Percentiles rank a stretch among this genome's conserved stretches.
Evolutionary conservation across 2,329 filamentous ascomycete species (phyloP).

Genomic region (Eutypa lata): DNA sequence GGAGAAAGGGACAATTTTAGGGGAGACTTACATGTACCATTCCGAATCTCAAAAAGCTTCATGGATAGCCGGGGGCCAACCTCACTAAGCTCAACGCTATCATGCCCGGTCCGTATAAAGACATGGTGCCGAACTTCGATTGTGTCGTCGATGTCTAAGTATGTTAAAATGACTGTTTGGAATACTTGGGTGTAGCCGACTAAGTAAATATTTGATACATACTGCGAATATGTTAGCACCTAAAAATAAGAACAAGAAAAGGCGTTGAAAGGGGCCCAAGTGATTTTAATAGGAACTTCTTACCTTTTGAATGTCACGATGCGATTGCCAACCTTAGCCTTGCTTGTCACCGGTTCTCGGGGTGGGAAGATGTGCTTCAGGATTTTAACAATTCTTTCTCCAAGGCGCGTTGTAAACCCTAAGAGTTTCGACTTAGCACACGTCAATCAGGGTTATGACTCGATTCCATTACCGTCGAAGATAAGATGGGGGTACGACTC

Average conservation of each 20-base stretch:
- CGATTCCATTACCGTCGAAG: slow-evolving; percentile 62
- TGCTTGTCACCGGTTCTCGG: slow-evolving; percentile 68
- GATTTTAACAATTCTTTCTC: slow-evolving; percentile 80
- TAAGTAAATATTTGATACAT: background rate
- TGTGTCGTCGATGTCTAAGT: slow-evolving; percentile 71
- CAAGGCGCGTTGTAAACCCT: slow-evolving; percentile 75
- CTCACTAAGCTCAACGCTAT: slow-evolving; percentile 84
- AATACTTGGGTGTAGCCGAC: no score
- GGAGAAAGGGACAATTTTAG: background rate
- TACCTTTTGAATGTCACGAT: slow-evolving; percentile 94
- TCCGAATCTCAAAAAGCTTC: slow-evolving; percentile 88
- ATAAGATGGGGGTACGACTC: slow-evolving; percentile 94
- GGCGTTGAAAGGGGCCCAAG: background rate
- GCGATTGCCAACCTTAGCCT: slow-evolving; percentile 76
- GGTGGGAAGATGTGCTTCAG: slow-evolving; percentile 94
- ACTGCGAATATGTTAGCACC: background rate
- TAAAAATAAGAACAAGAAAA: background rate
- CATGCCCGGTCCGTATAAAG: slow-evolving; percentile 88
- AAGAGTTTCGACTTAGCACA: slow-evolving; percentile 4
- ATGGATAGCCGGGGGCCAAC: slow-evolving; percentile 97
- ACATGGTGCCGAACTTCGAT: slow-evolving; percentile 94
- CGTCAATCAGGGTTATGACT: background rate
- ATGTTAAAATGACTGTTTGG: slow-evolving; percentile 54
- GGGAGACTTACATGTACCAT: slow-evolving; percentile 50
- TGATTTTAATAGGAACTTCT: slow-evolving; percentile 68